phyloP scores from a whole-genome alignment of 768 basidiomycete species.

The Agrocybe praecox region DNA sequence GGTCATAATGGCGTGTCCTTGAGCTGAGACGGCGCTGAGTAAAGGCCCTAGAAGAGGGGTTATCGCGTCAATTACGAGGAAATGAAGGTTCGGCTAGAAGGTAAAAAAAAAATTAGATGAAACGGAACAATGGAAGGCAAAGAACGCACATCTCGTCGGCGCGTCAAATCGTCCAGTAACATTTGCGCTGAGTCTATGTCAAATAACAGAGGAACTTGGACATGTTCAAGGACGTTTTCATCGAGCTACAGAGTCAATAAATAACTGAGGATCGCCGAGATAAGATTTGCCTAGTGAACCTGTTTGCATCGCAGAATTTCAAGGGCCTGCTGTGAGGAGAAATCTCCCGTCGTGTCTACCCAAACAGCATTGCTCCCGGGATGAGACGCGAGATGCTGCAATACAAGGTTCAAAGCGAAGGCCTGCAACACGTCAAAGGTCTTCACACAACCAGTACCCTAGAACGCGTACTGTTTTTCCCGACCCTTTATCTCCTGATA shows the following conservation, averaged over 20 bases:
- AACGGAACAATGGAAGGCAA: not conserved
- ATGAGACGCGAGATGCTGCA: conserved; percentile 49
- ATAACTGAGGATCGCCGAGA: not conserved
- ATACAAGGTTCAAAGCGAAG: conserved; percentile 59
- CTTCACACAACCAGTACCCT: not conserved
- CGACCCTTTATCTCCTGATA: conserved; percentile 65
- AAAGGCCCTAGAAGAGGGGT: conserved; percentile 66
- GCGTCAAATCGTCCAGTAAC: conserved; percentile 47
- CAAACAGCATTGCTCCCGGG: conserved; percentile 51
- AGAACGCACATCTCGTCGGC: conserved; percentile 21
- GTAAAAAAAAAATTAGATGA: not conserved
- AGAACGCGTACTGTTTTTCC: conserved; percentile 66
- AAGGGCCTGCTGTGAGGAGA: conserved; percentile 52
- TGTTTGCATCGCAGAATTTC: conserved; percentile 36
- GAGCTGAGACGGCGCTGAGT: conserved; percentile 65
- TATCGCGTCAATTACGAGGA: conserved; percentile 66
- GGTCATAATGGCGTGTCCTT: conserved; percentile 78
- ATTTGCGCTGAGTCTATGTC: conserved; percentile 56
- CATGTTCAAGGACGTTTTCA: conserved; percentile 46
- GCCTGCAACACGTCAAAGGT: conserved; percentile 40
- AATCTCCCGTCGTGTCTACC: conserved; percentile 75
- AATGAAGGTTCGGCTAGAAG: conserved; percentile 28
- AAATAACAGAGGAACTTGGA: conserved; percentile 61
- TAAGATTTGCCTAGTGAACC: conserved; percentile 3
- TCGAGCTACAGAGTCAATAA: conserved; percentile 19